These are phyloP conservation scores for Wallacemonas sp. DNA, from an alignment of 208 protist genomes.

Conservation along the genomic window DNA sequence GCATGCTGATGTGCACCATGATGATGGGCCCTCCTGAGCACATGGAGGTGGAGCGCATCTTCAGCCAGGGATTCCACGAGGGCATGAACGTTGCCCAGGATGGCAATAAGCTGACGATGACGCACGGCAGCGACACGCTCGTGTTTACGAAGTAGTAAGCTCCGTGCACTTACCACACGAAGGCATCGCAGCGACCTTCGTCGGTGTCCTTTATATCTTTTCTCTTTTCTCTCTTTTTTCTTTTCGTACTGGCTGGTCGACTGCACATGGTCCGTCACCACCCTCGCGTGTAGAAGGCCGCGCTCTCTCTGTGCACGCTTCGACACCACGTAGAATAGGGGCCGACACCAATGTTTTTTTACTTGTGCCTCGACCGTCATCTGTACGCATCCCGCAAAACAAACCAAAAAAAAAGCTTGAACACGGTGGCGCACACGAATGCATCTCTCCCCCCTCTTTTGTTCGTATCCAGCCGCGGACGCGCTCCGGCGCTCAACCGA, in stretches of 20 bases:
- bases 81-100: constrained; percentile 37
- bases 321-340: neutral
- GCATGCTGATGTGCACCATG: constrained; percentile 34
- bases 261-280: no score
- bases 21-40: constrained; percentile 37
- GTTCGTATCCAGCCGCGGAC: no score
- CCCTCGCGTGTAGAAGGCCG: no score
- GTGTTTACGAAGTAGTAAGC: constrained; percentile 22
- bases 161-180: neutral
- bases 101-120: constrained; percentile 34
- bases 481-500: no score
- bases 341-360: neutral
- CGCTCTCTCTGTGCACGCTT: no score
- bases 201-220: constrained; percentile 4
- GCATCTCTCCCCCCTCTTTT: no score
- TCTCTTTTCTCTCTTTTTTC: constrained; percentile 21
- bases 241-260: constrained; percentile 18
- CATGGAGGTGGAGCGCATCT: constrained; percentile 46
- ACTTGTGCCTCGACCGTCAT: neutral
- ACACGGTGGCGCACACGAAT: neutral
- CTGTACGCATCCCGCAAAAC: neutral
- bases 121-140: constrained; percentile 28
- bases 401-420: neutral
- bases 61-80: constrained; percentile 32
- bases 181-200: no score